Percentiles rank a stretch among this genome's conserved stretches.
phyloP scores from a whole-genome alignment of 306 rosid genomes.

The Ziziphus jujuba region DNA sequence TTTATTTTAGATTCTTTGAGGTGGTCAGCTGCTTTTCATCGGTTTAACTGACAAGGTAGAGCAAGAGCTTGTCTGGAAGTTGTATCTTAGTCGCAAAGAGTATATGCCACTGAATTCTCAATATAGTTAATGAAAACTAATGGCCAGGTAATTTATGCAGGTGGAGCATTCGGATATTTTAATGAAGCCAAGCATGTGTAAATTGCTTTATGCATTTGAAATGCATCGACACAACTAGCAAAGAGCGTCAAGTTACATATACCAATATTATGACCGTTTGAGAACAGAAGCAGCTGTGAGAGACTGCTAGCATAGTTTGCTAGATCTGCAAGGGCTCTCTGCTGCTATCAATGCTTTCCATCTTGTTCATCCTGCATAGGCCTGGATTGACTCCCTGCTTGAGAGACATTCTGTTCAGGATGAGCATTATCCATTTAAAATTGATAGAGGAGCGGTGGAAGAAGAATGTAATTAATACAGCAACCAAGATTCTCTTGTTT shows the following conservation, averaged over 20 bases:
- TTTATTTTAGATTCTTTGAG: constrained; percentile 72
- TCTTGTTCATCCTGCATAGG: constrained; percentile 84
- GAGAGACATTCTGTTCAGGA: constrained; percentile 49
- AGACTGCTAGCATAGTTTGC: constrained; percentile 53
- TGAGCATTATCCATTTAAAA: constrained; percentile 71
- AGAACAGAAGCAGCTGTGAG: constrained; percentile 55
- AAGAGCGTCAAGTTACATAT: constrained; percentile 79
- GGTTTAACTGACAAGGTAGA: constrained; percentile 91
- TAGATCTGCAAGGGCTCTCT: constrained; percentile 78
- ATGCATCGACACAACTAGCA: constrained; percentile 88
- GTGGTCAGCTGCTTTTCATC: constrained; percentile 82
- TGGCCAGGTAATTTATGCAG: constrained; percentile 40
- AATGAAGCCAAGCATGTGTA: constrained; percentile 83
- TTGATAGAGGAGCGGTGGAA: constrained; percentile 57
- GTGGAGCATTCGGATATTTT: constrained; percentile 87
- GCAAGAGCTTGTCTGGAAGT: constrained; percentile 98
- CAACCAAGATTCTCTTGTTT: constrained; percentile 18
- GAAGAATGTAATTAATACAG: constrained; percentile 56
- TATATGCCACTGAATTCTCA: constrained; percentile 18
- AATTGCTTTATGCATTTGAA: constrained; percentile 92
- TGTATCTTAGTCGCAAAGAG: constrained; percentile 31
- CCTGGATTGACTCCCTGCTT: constrained; percentile 72
- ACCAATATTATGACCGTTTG: constrained; percentile 77
- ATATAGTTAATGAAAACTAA: constrained; percentile 15
- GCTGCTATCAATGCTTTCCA: constrained; percentile 79